phyloP scores from a whole-genome alignment of 1,284 basidiomycete species.

The Trichosporon ovoides region DNA sequence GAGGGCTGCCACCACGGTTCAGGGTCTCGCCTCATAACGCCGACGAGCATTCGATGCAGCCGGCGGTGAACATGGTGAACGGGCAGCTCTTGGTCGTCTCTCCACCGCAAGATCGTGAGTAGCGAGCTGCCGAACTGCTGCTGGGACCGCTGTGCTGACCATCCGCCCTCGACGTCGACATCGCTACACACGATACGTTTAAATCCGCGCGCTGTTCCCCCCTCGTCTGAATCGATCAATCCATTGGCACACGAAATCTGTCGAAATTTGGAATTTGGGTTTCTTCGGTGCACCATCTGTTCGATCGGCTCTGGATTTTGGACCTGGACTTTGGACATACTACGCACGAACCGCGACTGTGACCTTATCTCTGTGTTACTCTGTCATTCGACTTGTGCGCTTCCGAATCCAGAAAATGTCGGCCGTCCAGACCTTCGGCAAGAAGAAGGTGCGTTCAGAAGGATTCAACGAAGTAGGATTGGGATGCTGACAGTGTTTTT shows the following conservation, averaged over 20 bases:
- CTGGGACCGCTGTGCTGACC: constrained; percentile 10
- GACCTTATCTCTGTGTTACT: not conserved
- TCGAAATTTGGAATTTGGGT: not conserved
- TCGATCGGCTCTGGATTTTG: not conserved
- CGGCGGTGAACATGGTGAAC: constrained; percentile 4
- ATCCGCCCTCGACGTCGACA: constrained; percentile 1
- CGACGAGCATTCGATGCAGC: not conserved
- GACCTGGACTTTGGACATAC: not conserved
- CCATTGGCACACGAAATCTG: not conserved
- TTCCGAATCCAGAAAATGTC: constrained; percentile 39
- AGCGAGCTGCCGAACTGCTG: constrained; percentile 5
- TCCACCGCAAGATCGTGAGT: constrained; percentile 25
- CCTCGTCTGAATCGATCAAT: not conserved
- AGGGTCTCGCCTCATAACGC: not conserved
- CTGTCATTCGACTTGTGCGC: not conserved
- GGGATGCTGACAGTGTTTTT: not conserved
- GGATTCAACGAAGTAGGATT: not conserved
- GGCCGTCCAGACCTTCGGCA: constrained; percentile 92
- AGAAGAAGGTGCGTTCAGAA: constrained; percentile 76
- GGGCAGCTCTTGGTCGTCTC: constrained; percentile 10
- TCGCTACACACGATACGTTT: not conserved
- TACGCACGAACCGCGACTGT: not conserved
- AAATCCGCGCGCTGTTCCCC: not conserved
- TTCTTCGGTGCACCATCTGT: not conserved
- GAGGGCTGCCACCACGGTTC: not conserved